phyloP scores from a whole-genome alignment of 495 filamentous ascomycete species.

The Penicillium verhagenii region DNA sequence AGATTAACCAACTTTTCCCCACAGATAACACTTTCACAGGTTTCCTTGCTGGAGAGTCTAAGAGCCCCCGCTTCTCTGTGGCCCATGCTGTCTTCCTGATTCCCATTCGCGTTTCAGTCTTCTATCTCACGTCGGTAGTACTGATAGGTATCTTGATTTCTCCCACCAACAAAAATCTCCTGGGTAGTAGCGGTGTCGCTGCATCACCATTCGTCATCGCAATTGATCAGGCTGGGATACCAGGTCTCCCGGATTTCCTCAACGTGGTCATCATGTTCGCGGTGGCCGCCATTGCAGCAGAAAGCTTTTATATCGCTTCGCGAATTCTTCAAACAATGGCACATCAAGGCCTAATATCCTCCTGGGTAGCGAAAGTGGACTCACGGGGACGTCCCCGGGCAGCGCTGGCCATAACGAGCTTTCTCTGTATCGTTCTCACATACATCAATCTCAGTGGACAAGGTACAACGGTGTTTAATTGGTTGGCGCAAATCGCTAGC shows the following conservation, averaged over 20 bases:
- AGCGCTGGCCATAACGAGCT: constrained; percentile 21
- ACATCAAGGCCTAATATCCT: constrained; percentile 22
- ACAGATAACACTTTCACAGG: constrained; percentile 4
- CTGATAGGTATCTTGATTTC: constrained; percentile 30
- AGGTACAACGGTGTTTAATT: constrained; percentile 14
- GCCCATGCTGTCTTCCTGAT: constrained; percentile 29
- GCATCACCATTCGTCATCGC: constrained; percentile 38
- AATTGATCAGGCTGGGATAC: constrained; percentile 25
- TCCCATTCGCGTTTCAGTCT: constrained; percentile 27
- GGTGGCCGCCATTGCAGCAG: constrained; percentile 29
- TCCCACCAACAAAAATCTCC: constrained; percentile 18
- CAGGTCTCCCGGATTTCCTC: constrained; percentile 24
- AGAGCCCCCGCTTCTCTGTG: constrained; percentile 25
- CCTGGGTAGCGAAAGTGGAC: constrained; percentile 25
- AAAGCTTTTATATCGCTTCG: constrained; percentile 29
- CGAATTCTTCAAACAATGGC: constrained; percentile 31
- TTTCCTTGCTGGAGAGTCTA: constrained; percentile 8
- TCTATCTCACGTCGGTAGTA: constrained; percentile 29
- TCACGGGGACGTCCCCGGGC: constrained; percentile 22
- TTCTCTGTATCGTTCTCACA: constrained; percentile 18
- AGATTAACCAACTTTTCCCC: neutral
- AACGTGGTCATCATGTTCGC: constrained; percentile 32
- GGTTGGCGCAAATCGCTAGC: constrained; percentile 29
- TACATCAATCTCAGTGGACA: constrained; percentile 31
- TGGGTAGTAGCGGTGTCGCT: constrained; percentile 24